Conservation (phyloP, 2,329 filamentous ascomycete genomes). For the Aplosporella prunicola region DNA sequence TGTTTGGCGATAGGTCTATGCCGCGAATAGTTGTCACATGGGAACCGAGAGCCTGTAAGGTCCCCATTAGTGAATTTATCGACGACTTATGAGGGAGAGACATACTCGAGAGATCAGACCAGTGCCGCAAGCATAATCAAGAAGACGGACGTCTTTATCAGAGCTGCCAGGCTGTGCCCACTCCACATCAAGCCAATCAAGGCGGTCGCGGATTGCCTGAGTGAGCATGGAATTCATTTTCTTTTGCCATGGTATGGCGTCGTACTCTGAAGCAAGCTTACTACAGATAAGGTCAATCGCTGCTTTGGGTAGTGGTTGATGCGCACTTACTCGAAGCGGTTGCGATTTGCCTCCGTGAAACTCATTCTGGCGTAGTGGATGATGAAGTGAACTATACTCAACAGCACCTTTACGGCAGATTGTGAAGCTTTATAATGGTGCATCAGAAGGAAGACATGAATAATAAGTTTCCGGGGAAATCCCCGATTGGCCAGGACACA, state of each 20-base stretch:
- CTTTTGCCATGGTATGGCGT: conserved; percentile 43
- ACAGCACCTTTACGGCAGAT: no score
- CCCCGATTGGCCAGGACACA: conserved; percentile 13
- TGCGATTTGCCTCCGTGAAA: conserved; percentile 26
- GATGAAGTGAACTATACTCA: no score
- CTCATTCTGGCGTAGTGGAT: conserved; percentile 4
- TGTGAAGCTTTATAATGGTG: no score
- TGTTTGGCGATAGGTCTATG: conserved; percentile 61
- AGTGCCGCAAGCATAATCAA: conserved; percentile 72
- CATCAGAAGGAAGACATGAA: background rate
- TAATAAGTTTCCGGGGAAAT: conserved; percentile 10
- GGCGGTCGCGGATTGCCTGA: conserved; percentile 42
- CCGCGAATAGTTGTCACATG: conserved; percentile 55
- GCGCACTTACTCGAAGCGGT: conserved; percentile 25
- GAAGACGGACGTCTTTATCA: conserved; percentile 39
- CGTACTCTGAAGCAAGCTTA: conserved; percentile 46
- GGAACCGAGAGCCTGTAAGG: conserved; percentile 49
- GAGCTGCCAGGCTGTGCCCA: no score
- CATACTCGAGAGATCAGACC: conserved; percentile 55
- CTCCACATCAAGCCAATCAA: conserved; percentile 53
- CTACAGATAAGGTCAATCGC: conserved; percentile 26
- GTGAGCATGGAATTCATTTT: conserved; percentile 47
- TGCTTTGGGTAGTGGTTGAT: background rate
- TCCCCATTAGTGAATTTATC: no score
- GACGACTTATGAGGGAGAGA: no score